These are phyloP conservation scores for Calonectria ilicicola DNA, from an alignment of 2,329 filamentous ascomycete genomes.

Conservation along the genomic window DNA sequence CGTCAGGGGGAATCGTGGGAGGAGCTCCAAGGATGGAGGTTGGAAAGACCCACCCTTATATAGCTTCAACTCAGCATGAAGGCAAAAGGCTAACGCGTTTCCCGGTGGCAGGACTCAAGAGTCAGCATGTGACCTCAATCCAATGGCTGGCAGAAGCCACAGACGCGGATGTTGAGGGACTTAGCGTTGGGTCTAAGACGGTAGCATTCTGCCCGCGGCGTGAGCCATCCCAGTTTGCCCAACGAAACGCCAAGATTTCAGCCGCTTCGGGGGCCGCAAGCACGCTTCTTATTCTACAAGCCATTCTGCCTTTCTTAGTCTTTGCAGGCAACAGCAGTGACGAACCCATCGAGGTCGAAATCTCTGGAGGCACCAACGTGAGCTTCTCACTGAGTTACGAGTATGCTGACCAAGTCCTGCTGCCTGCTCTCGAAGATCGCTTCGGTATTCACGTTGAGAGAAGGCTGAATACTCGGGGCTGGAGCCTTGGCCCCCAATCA, in stretches of 20 bases:
- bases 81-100: not conserved
- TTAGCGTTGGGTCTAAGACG: slow-evolving; percentile 62
- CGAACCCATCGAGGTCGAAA: slow-evolving; percentile 60
- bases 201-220: slow-evolving; percentile 60
- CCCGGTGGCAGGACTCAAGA: slow-evolving; percentile 63
- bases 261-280: slow-evolving; percentile 65
- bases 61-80: not conserved
- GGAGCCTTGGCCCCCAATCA: slow-evolving; percentile 58
- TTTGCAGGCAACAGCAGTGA: slow-evolving; percentile 60
- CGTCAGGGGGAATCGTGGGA: slow-evolving; percentile 65
- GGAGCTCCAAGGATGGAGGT: slow-evolving; percentile 43
- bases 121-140: slow-evolving; percentile 70
- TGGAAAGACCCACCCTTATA: slow-evolving; percentile 13
- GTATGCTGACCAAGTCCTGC: slow-evolving; percentile 71
- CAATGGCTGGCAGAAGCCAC: slow-evolving; percentile 65
- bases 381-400: slow-evolving; percentile 69
- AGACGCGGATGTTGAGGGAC: slow-evolving; percentile 61
- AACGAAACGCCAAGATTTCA: slow-evolving; percentile 61
- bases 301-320: slow-evolving; percentile 69
- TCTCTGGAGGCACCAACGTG: slow-evolving; percentile 71
- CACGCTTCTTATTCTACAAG: slow-evolving; percentile 69
- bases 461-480: slow-evolving; percentile 60
- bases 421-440: slow-evolving; percentile 63
- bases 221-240: slow-evolving; percentile 52
- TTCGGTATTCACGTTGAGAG: slow-evolving; percentile 63